A percentile compares a stretch with the other conserved stretches of the same genome.
Conservation (phyloP, 345 rosid genomes). For the Gossypium rotundifolium region DNA sequence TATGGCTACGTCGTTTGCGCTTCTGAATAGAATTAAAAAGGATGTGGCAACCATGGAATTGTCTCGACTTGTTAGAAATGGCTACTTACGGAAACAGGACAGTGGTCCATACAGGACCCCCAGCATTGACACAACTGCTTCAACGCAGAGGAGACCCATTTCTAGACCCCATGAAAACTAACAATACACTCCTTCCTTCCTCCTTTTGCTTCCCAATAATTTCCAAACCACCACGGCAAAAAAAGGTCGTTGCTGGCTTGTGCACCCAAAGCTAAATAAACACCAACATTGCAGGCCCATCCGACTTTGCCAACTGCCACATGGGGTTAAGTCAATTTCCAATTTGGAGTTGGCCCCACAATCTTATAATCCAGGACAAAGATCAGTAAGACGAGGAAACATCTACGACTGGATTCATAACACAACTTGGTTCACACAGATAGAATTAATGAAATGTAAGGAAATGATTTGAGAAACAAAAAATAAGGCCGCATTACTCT, state of each 20-base stretch:
- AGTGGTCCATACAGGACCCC: neutral
- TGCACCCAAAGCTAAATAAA: neutral
- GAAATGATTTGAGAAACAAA: neutral
- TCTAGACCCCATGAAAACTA: neutral
- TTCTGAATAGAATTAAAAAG: neutral
- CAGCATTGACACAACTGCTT: neutral
- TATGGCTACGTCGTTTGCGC: neutral
- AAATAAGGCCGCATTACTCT: slow-evolving; percentile 4
- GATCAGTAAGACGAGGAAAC: neutral
- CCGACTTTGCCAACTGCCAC: neutral
- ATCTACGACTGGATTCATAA: neutral
- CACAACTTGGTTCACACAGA: neutral
- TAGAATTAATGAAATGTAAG: neutral
- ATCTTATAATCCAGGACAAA: neutral
- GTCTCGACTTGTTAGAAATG: neutral
- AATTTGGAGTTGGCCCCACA: neutral
- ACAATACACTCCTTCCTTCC: neutral
- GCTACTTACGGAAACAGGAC: neutral
- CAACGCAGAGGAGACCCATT: neutral
- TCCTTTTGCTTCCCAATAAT: neutral
- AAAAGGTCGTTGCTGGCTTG: neutral
- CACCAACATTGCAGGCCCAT: neutral
- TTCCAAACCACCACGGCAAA: neutral
- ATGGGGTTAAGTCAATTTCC: neutral
- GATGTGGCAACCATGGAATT: neutral